Base-by-base conservation (phyloP, 768 basidiomycete species). In the Austroboletus eburneus region DNA sequence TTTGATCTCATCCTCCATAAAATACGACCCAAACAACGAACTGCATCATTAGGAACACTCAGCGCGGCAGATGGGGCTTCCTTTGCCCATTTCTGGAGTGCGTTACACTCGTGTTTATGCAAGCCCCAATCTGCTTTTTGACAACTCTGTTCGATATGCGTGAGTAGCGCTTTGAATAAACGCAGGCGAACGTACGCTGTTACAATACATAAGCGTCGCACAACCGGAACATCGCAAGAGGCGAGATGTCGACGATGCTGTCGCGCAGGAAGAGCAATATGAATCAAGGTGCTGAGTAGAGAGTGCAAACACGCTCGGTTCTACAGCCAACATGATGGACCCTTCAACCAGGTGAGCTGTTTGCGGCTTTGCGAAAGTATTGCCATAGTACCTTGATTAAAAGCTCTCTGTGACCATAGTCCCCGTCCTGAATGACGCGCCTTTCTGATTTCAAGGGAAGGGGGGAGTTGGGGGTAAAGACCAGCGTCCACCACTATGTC, bases 61-160 rank as follows among this genome's bases (percentile, higher is more conserved):
- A 73, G 50, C 9, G 74, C 72, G 12, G 64, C 48, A 3, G 76
- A 77, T 2, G 78, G 75, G 5, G 79, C 78, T 14, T 69, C 56
- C 23, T 72, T 62, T 1, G 69, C 70, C 85, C 83, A 85, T 43
- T 66, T 68, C 45, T 73, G 74, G 9, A 94, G 67, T 0, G 89
- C 83, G 5, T 51, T 47, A 58, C 95, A 97, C 73, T 97, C 94
- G 2, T 65, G 63, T 63, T 84, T 88, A 64, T 96, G 94, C 3
- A 76, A 29, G 0, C 58, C 18, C 92, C 91, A 92, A 54, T 90
- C 91, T 23, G 63, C 60, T 33, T 68, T 80, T 69, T 91, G 89
- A 57, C 90, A 92, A 32, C 83, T 89, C 55, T 57, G 30, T 37
- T 32, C 29, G 22, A 41, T 24, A 9, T 35, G 35, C 53, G 34